Conservation (phyloP, 139 green algal genomes). For the Chlorokybus atmophyticus region DNA sequence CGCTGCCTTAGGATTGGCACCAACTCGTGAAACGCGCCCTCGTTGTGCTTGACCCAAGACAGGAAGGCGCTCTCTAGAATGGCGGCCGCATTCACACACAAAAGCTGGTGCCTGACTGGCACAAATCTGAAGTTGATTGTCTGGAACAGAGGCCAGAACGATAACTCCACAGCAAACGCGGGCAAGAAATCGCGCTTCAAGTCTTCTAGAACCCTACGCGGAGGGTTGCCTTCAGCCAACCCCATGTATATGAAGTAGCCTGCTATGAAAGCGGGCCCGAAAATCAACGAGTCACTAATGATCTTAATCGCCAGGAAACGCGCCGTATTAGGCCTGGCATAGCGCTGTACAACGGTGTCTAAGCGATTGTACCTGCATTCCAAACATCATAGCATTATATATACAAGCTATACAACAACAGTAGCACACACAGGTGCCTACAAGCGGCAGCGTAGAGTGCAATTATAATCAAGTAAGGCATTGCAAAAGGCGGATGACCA, state of each 20-base stretch:
- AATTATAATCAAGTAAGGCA: too few species aligned
- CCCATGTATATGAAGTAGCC: constrained; percentile 31
- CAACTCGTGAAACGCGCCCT: too few species aligned
- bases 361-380: too few species aligned
- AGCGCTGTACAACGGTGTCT: too few species aligned
- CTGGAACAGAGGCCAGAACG: constrained; percentile 21
- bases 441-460: too few species aligned
- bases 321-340: too few species aligned
- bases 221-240: constrained; percentile 10
- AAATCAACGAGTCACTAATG: constrained; percentile 25
- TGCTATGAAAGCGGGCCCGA: constrained; percentile 24
- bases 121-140: constrained; percentile 22
- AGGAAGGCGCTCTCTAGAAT: constrained; percentile 23
- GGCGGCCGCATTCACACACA: constrained; percentile 24
- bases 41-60: constrained; percentile 28
- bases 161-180: constrained; percentile 8
- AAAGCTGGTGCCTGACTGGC: constrained; percentile 24
- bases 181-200: constrained; percentile 23
- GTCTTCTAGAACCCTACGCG: constrained; percentile 1
- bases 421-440: too few species aligned
- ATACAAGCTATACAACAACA: too few species aligned
- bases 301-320: constrained; percentile 28
- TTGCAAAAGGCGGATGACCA: too few species aligned
- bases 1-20: too few species aligned
- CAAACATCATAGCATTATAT: too few species aligned